Conservation (phyloP, 202 grass and related monocot species). For the Zoysia matrella region DNA sequence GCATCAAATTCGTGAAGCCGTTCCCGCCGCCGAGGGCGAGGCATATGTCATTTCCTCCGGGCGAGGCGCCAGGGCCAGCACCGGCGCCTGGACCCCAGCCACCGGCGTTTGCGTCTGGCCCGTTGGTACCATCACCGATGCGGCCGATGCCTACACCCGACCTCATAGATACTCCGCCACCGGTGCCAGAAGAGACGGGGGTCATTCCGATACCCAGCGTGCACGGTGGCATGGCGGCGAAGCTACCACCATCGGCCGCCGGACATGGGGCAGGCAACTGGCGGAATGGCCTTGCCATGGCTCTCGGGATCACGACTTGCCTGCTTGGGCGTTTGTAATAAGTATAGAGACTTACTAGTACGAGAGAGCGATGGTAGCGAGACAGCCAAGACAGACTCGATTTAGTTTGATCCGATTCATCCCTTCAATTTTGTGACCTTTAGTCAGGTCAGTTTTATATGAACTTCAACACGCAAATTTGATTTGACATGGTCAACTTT, state of each 20-base stretch:
- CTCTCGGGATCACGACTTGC: slow-evolving; percentile 22
- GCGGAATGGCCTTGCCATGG: background rate
- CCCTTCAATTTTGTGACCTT: background rate
- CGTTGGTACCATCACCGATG: slow-evolving; percentile 28
- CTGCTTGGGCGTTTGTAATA: slow-evolving; percentile 28
- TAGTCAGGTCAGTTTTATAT: slow-evolving; percentile 11
- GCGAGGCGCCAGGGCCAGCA: background rate
- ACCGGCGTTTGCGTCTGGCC: background rate
- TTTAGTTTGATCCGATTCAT: slow-evolving; percentile 2
- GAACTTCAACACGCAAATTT: slow-evolving; percentile 8
- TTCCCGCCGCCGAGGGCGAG: slow-evolving; percentile 29
- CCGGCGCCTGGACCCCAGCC: background rate
- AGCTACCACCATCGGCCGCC: background rate
- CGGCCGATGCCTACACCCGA: slow-evolving; percentile 27
- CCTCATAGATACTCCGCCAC: background rate
- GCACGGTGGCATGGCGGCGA: slow-evolving; percentile 40
- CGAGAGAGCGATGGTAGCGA: background rate
- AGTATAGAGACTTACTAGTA: background rate
- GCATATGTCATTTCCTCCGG: slow-evolving; percentile 29
- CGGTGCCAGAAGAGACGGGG: background rate
- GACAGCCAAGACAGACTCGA: slow-evolving; percentile 1
- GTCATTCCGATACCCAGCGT: slow-evolving; percentile 48
- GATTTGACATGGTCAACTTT: background rate
- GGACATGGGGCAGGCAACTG: background rate
- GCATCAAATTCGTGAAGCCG: slow-evolving; percentile 9